Conservation (phyloP, 1,284 basidiomycete genomes). For the Cutaneotrichosporon mucoides region DNA sequence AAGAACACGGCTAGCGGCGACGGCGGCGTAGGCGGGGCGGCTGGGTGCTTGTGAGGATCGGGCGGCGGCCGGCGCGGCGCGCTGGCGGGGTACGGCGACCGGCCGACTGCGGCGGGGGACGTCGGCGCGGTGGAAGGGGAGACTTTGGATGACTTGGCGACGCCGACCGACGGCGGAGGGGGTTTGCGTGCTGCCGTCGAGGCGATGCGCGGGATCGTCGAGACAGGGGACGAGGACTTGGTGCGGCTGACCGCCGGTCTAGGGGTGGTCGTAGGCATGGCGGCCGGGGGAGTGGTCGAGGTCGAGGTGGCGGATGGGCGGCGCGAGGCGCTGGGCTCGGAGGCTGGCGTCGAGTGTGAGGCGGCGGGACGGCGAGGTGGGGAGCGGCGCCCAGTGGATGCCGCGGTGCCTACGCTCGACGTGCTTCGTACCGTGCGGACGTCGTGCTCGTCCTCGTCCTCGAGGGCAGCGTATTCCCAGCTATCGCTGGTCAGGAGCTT, state of each 20-base stretch:
- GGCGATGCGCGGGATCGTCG: slow-evolving; percentile 4
- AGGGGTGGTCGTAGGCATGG: background rate
- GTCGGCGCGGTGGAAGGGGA: slow-evolving; percentile 22
- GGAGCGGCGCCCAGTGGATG: background rate
- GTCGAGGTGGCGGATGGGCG: slow-evolving; percentile 1
- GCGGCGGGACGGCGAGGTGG: background rate
- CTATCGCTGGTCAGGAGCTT: slow-evolving; percentile 12
- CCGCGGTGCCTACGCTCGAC: slow-evolving; percentile 21
- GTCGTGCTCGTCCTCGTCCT: slow-evolving; percentile 9
- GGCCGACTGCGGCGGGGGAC: slow-evolving; percentile 27
- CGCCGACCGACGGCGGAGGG: background rate
- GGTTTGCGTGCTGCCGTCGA: slow-evolving; percentile 1
- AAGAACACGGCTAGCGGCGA: slow-evolving; percentile 69
- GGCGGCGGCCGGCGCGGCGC: slow-evolving; percentile 37
- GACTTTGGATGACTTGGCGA: background rate
- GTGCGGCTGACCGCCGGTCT: background rate
- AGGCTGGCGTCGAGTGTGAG: background rate
- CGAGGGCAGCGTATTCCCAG: slow-evolving; percentile 13
- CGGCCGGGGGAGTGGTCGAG: background rate
- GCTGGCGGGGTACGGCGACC: slow-evolving; percentile 1
- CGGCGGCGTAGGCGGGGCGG: slow-evolving; percentile 51
- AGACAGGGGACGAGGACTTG: background rate
- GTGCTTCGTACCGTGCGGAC: slow-evolving; percentile 24
- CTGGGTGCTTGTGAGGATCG: slow-evolving; percentile 74
- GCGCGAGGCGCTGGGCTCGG: background rate